Evolutionary conservation across 2,329 filamentous ascomycete genomes (phyloP).

Genomic region (Xylaria sp.): DNA sequence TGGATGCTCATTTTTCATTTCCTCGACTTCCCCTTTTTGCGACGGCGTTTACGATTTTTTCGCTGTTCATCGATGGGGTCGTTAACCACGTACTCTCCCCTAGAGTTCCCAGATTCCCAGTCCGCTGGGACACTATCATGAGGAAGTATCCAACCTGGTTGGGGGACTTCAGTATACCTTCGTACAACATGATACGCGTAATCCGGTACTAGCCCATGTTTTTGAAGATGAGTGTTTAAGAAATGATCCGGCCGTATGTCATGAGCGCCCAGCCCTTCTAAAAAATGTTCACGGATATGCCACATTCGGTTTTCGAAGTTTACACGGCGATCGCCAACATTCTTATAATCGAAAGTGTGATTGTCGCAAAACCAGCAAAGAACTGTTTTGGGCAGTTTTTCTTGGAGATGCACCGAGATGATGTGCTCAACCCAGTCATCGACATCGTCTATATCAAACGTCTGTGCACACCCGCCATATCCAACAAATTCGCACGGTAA

Average conservation of each 20-base stretch:
- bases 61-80: neutral
- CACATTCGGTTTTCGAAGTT: slow-evolving; percentile 21
- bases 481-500: slow-evolving; percentile 20
- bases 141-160: neutral
- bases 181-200: neutral
- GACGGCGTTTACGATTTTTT: neutral
- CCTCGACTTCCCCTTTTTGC: neutral
- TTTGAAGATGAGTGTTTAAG: neutral
- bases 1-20: neutral
- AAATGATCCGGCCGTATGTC: slow-evolving; percentile 11
- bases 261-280: neutral
- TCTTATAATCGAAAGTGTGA: neutral
- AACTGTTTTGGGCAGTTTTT: neutral
- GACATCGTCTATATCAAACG: neutral
- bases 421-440: slow-evolving; percentile 20
- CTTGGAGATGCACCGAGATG: neutral
- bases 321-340: neutral
- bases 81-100: neutral
- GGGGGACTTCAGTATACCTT: neutral
- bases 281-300: slow-evolving; percentile 18
- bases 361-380: slow-evolving; percentile 27
- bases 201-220: neutral
- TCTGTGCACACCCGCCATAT: neutral
- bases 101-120: neutral
- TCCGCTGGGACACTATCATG: neutral